Base-by-base conservation (phyloP, 169 alveolate genomes). In the Plasmodium falciparum region DNA sequence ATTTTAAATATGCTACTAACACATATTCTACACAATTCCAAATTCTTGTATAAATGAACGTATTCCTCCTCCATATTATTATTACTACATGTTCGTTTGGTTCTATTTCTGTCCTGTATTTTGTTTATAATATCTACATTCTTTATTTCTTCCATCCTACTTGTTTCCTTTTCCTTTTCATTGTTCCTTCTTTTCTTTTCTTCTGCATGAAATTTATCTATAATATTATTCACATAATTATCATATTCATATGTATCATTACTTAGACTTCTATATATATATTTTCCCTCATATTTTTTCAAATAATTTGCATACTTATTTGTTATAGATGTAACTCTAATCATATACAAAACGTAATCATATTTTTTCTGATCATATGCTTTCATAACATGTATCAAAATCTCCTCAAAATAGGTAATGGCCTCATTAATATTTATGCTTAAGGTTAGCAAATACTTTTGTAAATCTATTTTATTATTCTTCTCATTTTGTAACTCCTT, bases 361-460 rank as follows among this genome's bases (percentile, higher is more conserved):
- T 50, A 17, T 76, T 62, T 76, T 63, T 50, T 76, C 58, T 76
- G 65, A 52, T 54, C 63, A 63, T 76, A 76, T 76, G 62, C 49
- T 65, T 76, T 76, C 15, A 63, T 12, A 22, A 43, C 45, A 56
- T 50, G 39, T 9, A 52, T 47, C 66, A 76, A 24, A 49, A 76
- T 49, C 0, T 43, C 75, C 58, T 65, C 50, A 17, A 76, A 76
- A 67, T 76, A 76, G 0, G 24, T 52, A 45, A 39, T 63, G 9
- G 89, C 89, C 47, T 76, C 89, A 56, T 76, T 26, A 22, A 76
- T 63, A 26, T 76, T 76, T 76, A 76, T 65, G 7, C 75, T 65
- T 2, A 76, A 43, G n/a, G 69, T 47, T 39, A 33, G 13, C 9
- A 76, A 54, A 50, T 76, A 56, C 58, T 65, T 76, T 49, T 49